Base-by-base conservation (phyloP, 257 asterid genomes). In the Solanum tarapatanum region DNA sequence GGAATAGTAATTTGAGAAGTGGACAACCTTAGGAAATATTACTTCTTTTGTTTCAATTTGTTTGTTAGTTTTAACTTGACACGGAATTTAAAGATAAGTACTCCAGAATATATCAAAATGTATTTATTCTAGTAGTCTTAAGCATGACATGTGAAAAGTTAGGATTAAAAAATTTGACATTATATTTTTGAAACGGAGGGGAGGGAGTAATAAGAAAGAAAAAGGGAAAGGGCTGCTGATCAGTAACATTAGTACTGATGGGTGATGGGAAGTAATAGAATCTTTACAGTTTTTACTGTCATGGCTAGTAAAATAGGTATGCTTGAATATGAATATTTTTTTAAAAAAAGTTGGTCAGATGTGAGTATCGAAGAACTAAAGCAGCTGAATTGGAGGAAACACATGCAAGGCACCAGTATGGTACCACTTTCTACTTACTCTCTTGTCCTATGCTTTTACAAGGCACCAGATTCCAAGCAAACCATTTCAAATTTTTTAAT, bases 361-460 rank as follows among this genome's bases (percentile, higher is more conserved):
- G 92, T 14, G 90, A 90, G 84, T 90, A 83, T 90, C 94, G 83
- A 91, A 92, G 89, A 77, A 77, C 69, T 87, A 55, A 66, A 85
- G 87, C 88, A 88, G 89, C 82, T 43, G 90, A 88, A 73, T 87
- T 77, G 87, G 89, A 87, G 93, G 89, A 90, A 88, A 92, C 95
- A 94, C 93, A 88, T 92, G 96, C 90, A 83, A 72, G 64, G 89
- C 90, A 93, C 91, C 85, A 89, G 82, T 26, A 62, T 89, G 80
- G 77, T 90, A 82, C 89, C 92, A 90, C 86, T 83, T 87, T 88
- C 91, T 79, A 91, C 48, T 89, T 41, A 87, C 91, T 87, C 88
- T 84, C 88, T 89, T 91, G 94, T 92, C 94, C 37, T 92, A 26
- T 92, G 84, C 92, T 93, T 86, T 85, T 85, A 86, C 87, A 87